A percentile compares a stretch with the other conserved stretches of the same genome.
These are phyloP conservation scores for Nymphaea colorata DNA, from an alignment of 164 flowering plant genomes.

Conservation along the genomic window DNA sequence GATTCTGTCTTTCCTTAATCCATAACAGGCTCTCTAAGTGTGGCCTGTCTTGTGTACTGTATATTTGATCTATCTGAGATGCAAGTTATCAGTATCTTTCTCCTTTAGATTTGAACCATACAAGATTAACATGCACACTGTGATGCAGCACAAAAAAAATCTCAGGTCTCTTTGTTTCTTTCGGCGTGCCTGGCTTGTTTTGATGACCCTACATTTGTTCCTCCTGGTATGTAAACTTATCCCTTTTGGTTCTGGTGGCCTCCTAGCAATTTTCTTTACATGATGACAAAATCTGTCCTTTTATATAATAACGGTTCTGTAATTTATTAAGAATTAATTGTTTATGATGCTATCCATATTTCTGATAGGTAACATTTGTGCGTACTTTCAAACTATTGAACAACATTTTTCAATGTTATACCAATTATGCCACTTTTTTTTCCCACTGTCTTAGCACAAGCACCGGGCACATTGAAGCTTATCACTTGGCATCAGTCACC, in stretches of 20 bases:
- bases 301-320: no score
- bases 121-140: no score
- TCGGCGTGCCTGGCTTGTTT: conserved; percentile 82
- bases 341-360: no score
- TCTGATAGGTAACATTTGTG: background rate
- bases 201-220: conserved; percentile 48
- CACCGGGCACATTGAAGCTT: conserved; percentile 43
- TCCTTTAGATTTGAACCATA: no score
- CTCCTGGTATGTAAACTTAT: conserved; percentile 40
- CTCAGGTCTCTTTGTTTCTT: conserved; percentile 30
- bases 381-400: background rate
- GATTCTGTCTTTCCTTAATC: no score
- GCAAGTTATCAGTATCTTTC: no score
- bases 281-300: background rate
- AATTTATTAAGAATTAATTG: background rate
- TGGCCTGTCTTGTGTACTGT: no score
- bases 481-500: conserved; percentile 88
- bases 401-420: background rate
- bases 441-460: conserved; percentile 35
- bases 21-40: no score
- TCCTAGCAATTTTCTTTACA: background rate
- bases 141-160: conserved; percentile 26
- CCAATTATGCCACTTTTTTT: background rate
- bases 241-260: conserved; percentile 2
- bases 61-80: no score